Evolutionary conservation across 2,329 filamentous ascomycete genomes (phyloP).

Genomic region (Neonectria coccinea): DNA sequence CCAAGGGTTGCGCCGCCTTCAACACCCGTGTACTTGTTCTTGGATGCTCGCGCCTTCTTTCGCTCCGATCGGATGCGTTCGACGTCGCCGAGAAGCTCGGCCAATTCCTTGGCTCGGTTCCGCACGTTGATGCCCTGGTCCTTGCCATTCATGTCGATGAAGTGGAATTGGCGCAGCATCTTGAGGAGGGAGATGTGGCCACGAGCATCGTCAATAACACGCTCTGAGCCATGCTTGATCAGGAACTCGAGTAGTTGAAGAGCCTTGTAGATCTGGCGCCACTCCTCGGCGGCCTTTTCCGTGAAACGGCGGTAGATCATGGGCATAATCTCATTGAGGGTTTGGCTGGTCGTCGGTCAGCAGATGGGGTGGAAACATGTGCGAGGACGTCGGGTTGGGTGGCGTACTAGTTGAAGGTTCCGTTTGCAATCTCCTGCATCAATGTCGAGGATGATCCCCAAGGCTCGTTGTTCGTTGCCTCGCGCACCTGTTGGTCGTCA

Average conservation of each 20-base stretch:
- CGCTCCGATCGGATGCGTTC: slow-evolving; percentile 83
- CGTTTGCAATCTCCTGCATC: slow-evolving; percentile 99
- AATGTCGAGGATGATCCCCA: slow-evolving; percentile 87
- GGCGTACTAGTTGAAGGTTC: slow-evolving; percentile 95
- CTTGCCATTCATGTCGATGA: slow-evolving; percentile 94
- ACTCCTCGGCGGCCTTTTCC: slow-evolving; percentile 97
- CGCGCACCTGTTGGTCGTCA: slow-evolving; percentile 75
- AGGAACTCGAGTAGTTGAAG: slow-evolving; percentile 96
- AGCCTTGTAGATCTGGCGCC: slow-evolving; percentile 99
- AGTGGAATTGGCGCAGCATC: slow-evolving; percentile 99
- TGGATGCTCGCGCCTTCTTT: slow-evolving; percentile 91
- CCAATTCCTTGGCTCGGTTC: slow-evolving; percentile 94
- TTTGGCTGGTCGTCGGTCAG: slow-evolving; percentile 72
- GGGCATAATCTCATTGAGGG: slow-evolving; percentile 99
- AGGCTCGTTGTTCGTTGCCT: slow-evolving; percentile 98
- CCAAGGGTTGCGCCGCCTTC: slow-evolving; percentile 80
- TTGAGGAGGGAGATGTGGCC: slow-evolving; percentile 95
- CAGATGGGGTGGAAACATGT: slow-evolving; percentile 13
- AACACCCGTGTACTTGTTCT: slow-evolving; percentile 95
- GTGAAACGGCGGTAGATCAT: slow-evolving; percentile 99
- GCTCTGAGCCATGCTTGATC: slow-evolving; percentile 97
- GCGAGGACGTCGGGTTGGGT: background rate
- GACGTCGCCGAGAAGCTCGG: slow-evolving; percentile 92
- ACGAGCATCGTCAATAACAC: slow-evolving; percentile 96
- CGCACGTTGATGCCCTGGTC: slow-evolving; percentile 98